These are phyloP conservation scores for Penicillium desertorum DNA, from an alignment of 495 filamentous ascomycete species.

Conservation along the genomic window DNA sequence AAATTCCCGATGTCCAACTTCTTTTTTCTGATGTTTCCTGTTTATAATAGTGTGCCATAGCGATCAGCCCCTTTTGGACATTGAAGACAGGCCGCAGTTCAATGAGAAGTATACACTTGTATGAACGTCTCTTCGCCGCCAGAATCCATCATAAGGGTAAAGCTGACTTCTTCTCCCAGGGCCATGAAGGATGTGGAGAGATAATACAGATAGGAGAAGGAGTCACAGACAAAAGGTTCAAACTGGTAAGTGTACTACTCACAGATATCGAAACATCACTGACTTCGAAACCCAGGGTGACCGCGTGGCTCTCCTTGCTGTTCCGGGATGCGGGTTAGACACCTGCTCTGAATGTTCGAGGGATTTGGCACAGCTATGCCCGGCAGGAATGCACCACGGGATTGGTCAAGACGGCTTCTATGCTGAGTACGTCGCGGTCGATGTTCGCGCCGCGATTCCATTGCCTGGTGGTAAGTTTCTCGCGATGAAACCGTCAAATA, in stretches of 20 bases:
- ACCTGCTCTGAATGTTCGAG: conserved; percentile 25
- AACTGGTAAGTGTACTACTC: conserved; percentile 8
- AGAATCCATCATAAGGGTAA: neutral
- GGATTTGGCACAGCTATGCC: conserved; percentile 23
- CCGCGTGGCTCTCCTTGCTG: conserved; percentile 20
- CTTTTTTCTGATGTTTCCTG: neutral
- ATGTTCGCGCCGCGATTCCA: conserved; percentile 22
- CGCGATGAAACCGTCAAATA: neutral
- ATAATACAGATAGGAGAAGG: conserved; percentile 20
- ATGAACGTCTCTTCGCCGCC: neutral
- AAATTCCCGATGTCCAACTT: neutral
- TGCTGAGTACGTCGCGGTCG: conserved; percentile 24
- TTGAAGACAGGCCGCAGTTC: conserved; percentile 26
- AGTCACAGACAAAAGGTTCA: conserved; percentile 16
- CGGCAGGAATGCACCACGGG: conserved; percentile 20
- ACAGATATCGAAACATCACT: neutral
- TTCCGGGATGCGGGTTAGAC: conserved; percentile 22
- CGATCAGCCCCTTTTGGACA: conserved; percentile 23
- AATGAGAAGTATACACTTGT: conserved; percentile 27
- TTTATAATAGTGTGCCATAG: conserved; percentile 21
- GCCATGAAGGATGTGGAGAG: conserved; percentile 29
- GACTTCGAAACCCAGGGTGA: conserved; percentile 6
- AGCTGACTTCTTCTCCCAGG: conserved; percentile 8
- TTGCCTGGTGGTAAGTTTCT: conserved; percentile 17
- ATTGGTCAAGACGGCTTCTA: conserved; percentile 31